These are phyloP conservation scores for Debaryomyces sp. DNA, from an alignment of 1,139 yeast species.

Conservation along the genomic window DNA sequence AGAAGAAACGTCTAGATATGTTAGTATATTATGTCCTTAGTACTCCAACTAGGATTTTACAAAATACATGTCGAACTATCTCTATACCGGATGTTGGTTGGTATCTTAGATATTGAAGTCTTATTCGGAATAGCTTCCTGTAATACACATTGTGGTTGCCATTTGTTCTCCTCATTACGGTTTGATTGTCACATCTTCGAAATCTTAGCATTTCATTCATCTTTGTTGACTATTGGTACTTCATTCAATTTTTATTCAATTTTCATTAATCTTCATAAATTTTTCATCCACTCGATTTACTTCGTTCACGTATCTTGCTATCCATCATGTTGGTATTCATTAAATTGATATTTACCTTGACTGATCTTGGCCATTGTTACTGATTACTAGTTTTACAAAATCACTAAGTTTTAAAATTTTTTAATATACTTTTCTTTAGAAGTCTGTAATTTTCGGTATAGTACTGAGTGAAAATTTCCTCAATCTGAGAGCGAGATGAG, in stretches of 20 bases:
- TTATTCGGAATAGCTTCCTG: neutral
- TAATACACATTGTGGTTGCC: neutral
- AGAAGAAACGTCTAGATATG: slow-evolving; percentile 86
- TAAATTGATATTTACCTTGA: slow-evolving; percentile 49
- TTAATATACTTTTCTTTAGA: slow-evolving; percentile 7
- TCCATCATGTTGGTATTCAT: neutral
- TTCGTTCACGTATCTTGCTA: slow-evolving; percentile 1
- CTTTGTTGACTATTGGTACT: neutral
- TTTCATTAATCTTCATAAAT: neutral
- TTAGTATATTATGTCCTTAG: slow-evolving; percentile 28
- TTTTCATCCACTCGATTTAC: neutral
- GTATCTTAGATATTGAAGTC: neutral
- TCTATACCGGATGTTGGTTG: neutral
- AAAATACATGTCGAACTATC: slow-evolving; percentile 1
- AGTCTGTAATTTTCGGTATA: slow-evolving; percentile 8
- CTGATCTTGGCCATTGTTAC: slow-evolving; percentile 64
- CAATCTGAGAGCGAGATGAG: slow-evolving; percentile 6
- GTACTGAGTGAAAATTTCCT: slow-evolving; percentile 14
- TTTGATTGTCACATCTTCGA: neutral
- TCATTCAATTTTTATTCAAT: neutral
- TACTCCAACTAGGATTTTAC: neutral
- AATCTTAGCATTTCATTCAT: neutral
- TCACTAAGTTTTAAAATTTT: slow-evolving; percentile 9
- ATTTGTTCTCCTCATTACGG: neutral
- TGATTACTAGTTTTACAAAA: slow-evolving; percentile 14